Evolutionary conservation across 371 early-diverging fungal species (phyloP).

Genomic region (Rhizomucor miehei): DNA sequence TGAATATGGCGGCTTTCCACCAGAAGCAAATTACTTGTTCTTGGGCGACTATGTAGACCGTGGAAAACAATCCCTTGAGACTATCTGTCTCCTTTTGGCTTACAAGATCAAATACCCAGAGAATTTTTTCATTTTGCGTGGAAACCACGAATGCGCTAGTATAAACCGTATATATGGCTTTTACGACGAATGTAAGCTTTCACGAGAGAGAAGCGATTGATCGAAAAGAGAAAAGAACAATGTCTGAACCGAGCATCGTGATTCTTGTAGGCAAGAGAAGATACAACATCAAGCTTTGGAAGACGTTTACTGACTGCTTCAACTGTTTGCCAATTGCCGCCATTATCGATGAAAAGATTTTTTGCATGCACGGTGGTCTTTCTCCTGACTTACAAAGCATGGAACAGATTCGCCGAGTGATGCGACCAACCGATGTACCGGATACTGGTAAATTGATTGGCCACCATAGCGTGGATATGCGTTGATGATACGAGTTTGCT

Average conservation of each 20-base stretch:
- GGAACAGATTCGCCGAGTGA: constrained; percentile 87
- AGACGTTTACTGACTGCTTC: constrained; percentile 91
- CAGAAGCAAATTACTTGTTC: constrained; percentile 86
- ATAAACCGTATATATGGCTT: constrained; percentile 98
- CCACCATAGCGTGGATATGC: constrained; percentile 2
- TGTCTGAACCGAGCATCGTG: no score
- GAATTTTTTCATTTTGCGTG: constrained; percentile 92
- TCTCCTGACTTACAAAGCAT: constrained; percentile 86
- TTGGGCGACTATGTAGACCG: constrained; percentile 97
- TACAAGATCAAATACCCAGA: constrained; percentile 96
- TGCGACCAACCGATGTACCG: constrained; percentile 95
- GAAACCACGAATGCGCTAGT: constrained; percentile 96
- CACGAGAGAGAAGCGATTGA: background rate
- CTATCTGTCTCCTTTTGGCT: constrained; percentile 86
- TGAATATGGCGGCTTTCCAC: constrained; percentile 86
- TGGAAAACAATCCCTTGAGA: constrained; percentile 94
- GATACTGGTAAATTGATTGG: constrained; percentile 69
- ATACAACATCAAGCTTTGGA: constrained; percentile 94
- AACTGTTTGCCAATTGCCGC: constrained; percentile 95
- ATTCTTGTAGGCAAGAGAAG: constrained; percentile 71
- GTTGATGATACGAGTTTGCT: no score
- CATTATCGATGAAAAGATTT: constrained; percentile 91
- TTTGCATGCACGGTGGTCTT: constrained; percentile 97
- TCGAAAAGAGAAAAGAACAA: background rate
- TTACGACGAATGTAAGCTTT: constrained; percentile 91